Evolutionary conservation across 805 yeast species (phyloP).

Genomic region (Metschnikowia arizonensis): DNA sequence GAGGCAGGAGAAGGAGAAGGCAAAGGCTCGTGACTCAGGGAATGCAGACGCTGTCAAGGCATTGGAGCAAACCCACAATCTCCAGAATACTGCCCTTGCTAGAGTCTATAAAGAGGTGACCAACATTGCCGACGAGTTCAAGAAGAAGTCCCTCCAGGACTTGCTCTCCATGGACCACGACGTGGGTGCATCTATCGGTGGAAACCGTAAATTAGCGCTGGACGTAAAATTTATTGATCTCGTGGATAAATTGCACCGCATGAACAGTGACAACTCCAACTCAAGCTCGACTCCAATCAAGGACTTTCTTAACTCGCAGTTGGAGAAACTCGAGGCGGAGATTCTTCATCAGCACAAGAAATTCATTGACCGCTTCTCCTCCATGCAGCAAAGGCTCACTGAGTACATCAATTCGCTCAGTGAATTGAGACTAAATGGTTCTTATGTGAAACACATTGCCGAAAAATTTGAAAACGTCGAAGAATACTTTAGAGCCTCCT

Average conservation of each 20-base stretch:
- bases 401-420: constrained; percentile 35
- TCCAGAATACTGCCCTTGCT: constrained; percentile 28
- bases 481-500: constrained; percentile 30
- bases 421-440: constrained; percentile 31
- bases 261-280: constrained; percentile 21
- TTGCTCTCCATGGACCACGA: constrained; percentile 38
- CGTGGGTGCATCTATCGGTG: constrained; percentile 10
- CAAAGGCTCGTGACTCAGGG: constrained; percentile 6
- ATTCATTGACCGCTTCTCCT: constrained; percentile 31
- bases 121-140: constrained; percentile 31
- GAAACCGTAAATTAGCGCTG: constrained; percentile 14
- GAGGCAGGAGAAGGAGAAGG: constrained; percentile 11
- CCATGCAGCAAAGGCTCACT: constrained; percentile 35
- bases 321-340: constrained; percentile 29
- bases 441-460: constrained; percentile 34
- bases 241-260: constrained; percentile 38
- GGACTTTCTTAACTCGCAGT: constrained; percentile 34
- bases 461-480: constrained; percentile 38
- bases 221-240: constrained; percentile 34
- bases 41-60: constrained; percentile 10
- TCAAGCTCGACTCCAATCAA: constrained; percentile 27
- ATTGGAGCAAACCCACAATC: constrained; percentile 24
- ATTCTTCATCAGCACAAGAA: constrained; percentile 34
- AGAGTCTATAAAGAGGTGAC: constrained; percentile 33
- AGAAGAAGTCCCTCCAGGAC: constrained; percentile 33